Conservation (phyloP, 306 rosid genomes). For the Fragaria iinumae region DNA sequence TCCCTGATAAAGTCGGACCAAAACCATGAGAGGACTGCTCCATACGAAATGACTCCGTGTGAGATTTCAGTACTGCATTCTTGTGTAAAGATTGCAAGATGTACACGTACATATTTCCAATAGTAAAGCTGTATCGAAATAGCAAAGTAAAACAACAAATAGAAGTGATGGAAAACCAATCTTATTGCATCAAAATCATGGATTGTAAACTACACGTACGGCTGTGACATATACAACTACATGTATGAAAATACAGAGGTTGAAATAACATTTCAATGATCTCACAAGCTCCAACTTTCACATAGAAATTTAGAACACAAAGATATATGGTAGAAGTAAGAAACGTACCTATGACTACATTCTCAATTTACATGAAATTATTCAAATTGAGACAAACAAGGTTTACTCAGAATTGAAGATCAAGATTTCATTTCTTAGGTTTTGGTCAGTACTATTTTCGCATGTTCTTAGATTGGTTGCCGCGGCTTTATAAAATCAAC, state of each 20-base stretch:
- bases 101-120: not conserved
- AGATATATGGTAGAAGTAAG: not conserved
- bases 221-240: not conserved
- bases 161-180: not conserved
- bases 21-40: not conserved
- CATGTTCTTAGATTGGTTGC: not conserved
- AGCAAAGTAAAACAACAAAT: not conserved
- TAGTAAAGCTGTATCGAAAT: not conserved
- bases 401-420: not conserved
- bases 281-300: not conserved
- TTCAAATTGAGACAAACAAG: not conserved
- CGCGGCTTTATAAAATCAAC: not conserved
- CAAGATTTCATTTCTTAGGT: not conserved
- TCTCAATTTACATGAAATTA: not conserved
- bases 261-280: not conserved
- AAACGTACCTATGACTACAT: not conserved
- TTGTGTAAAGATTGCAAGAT: not conserved
- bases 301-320: not conserved
- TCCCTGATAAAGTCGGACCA: not conserved
- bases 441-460: not conserved
- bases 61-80: not conserved
- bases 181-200: not conserved
- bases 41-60: not conserved
- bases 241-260: not conserved
- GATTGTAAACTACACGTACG: not conserved